Evolutionary conservation across 164 flowering plant species (phyloP).

Genomic region (Stephania yunnanensis): DNA sequence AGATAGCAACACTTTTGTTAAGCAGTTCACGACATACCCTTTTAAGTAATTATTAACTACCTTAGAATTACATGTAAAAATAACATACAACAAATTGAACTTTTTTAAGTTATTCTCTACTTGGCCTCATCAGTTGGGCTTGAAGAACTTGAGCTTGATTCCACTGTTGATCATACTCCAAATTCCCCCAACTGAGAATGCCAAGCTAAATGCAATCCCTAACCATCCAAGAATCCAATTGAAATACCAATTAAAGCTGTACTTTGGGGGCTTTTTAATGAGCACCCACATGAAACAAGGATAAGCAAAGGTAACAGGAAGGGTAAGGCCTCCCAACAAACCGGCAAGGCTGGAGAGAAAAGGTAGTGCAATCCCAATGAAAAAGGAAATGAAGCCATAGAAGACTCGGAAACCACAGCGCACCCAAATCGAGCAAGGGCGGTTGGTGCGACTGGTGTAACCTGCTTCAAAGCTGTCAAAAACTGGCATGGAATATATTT

Average conservation of each 20-base stretch:
- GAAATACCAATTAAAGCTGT: slow-evolving; percentile 89
- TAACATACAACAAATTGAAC: not conserved
- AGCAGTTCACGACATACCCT: not conserved
- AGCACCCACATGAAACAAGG: slow-evolving; percentile 99
- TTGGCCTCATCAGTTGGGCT: slow-evolving; percentile 44
- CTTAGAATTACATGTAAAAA: not conserved
- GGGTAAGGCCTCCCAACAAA: slow-evolving; percentile 86
- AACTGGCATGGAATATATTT: slow-evolving; percentile 97
- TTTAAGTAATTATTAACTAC: not conserved
- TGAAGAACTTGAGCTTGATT: slow-evolving; percentile 68
- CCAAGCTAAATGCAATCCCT: slow-evolving; percentile 90
- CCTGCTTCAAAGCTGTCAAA: slow-evolving; percentile 97
- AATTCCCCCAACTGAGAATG: slow-evolving; percentile 82
- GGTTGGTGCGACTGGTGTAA: slow-evolving; percentile 92
- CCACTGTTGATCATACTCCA: slow-evolving; percentile 96
- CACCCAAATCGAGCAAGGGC: slow-evolving; percentile 98
- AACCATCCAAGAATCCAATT: slow-evolving; percentile 86
- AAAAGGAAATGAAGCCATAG: slow-evolving; percentile 74
- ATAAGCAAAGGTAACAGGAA: slow-evolving; percentile 96
- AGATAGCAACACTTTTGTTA: not conserved
- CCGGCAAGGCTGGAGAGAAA: slow-evolving; percentile 97
- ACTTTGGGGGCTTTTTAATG: slow-evolving; percentile 71
- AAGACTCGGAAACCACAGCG: slow-evolving; percentile 87
- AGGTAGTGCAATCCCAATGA: slow-evolving; percentile 94
- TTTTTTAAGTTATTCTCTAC: not conserved